A percentile compares a stretch with the other conserved stretches of the same genome.
phyloP scores from a whole-genome alignment of 768 basidiomycete genomes.

The Tylopilus balloui region DNA sequence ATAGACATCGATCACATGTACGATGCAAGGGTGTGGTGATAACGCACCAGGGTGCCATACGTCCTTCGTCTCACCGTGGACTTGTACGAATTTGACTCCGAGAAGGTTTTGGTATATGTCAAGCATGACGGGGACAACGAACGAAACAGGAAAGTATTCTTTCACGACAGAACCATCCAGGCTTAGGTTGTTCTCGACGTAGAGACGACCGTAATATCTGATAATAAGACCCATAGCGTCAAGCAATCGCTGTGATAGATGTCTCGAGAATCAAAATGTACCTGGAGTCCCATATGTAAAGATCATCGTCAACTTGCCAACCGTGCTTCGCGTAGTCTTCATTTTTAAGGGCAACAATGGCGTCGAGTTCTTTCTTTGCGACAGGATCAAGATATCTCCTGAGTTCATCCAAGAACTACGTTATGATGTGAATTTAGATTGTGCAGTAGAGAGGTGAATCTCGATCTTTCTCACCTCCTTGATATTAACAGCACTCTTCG shows the following conservation, averaged over 20 bases:
- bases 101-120: conserved; percentile 77
- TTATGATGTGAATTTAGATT: not conserved
- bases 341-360: conserved; percentile 66
- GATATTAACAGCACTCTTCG: conserved; percentile 61
- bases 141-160: conserved; percentile 82
- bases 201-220: conserved; percentile 33
- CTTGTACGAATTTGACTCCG: conserved; percentile 57
- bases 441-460: not conserved
- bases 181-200: conserved; percentile 56
- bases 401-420: conserved; percentile 71
- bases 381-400: conserved; percentile 67
- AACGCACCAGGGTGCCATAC: conserved; percentile 74
- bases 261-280: conserved; percentile 37
- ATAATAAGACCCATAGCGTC: not conserved
- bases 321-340: conserved; percentile 60
- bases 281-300: conserved; percentile 80
- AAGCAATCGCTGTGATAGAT: not conserved
- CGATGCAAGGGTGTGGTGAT: not conserved
- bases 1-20: not conserved
- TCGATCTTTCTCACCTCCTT: conserved; percentile 39
- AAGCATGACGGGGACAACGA: conserved; percentile 75
- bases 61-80: conserved; percentile 50
- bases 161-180: conserved; percentile 75
- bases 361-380: conserved; percentile 60
- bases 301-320: conserved; percentile 59